phyloP scores from a whole-genome alignment of 75 land plant genomes.

The Pseudotsuga menziesii region DNA sequence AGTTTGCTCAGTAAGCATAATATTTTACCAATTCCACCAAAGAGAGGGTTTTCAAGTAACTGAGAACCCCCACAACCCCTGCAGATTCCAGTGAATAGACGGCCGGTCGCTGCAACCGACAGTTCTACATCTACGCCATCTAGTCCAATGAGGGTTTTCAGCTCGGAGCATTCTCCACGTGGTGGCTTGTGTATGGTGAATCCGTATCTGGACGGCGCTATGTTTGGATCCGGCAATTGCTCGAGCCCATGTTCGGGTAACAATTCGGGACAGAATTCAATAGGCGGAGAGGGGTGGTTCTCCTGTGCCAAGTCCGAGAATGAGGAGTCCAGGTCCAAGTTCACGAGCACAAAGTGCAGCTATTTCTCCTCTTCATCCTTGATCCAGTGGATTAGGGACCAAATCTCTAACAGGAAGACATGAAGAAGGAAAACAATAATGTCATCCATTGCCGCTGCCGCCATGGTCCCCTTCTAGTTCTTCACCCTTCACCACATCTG shows the following conservation, averaged over 20 bases:
- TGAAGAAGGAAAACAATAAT: constrained; percentile 48
- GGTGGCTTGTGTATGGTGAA: constrained; percentile 21
- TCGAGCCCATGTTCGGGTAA: constrained; percentile 83
- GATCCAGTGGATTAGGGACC: constrained; percentile 25
- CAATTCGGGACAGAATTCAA: constrained; percentile 67
- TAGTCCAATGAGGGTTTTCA: constrained; percentile 49
- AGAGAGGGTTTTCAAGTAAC: constrained; percentile 22
- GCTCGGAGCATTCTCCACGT: constrained; percentile 33
- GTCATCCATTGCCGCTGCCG: constrained; percentile 64
- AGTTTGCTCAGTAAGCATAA: constrained; percentile 19
- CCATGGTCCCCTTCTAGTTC: constrained; percentile 24
- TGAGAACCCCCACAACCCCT: constrained; percentile 19
- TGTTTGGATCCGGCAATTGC: constrained; percentile 60
- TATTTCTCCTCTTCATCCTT: constrained; percentile 66
- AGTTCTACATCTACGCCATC: constrained; percentile 77
- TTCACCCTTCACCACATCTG: constrained; percentile 20
- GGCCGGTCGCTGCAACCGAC: constrained; percentile 55
- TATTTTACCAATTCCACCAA: constrained; percentile 31
- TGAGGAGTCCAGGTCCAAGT: constrained; percentile 53
- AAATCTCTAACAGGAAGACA: constrained; percentile 46
- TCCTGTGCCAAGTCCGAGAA: constrained; percentile 35
- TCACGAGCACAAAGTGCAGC: constrained; percentile 31
- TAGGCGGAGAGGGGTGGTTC: constrained; percentile 39
- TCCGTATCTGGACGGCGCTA: constrained; percentile 26
- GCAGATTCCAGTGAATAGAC: constrained; percentile 41